These are phyloP conservation scores for Arthrobotrys conoides DNA, from an alignment of 2,329 filamentous ascomycete genomes.

Conservation along the genomic window DNA sequence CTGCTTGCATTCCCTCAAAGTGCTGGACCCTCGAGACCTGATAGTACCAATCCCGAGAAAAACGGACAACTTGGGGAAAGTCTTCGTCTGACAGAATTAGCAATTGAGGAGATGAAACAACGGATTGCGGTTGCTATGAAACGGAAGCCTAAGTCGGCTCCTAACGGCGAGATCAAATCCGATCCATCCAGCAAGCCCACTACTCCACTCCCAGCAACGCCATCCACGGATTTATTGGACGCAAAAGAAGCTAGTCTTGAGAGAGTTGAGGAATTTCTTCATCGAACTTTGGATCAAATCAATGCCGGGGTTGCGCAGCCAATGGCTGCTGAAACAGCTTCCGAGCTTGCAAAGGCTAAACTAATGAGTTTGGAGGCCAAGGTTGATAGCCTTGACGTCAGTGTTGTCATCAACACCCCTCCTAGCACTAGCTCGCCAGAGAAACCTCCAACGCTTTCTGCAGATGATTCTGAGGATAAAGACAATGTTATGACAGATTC, in stretches of 20 bases:
- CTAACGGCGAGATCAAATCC: constrained; percentile 21
- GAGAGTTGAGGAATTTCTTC: constrained; percentile 54
- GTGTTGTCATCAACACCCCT: constrained; percentile 7
- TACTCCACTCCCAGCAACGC: constrained; percentile 30
- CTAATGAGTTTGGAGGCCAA: constrained; percentile 23
- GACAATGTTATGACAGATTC: not conserved
- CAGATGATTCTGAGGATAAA: not conserved
- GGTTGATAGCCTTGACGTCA: constrained; percentile 11
- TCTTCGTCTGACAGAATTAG: constrained; percentile 71
- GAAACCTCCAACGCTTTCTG: not conserved
- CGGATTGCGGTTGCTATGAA: constrained; percentile 64
- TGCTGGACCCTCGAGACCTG: constrained; percentile 68
- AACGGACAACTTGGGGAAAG: constrained; percentile 66
- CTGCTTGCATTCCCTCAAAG: constrained; percentile 62
- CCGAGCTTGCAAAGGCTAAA: constrained; percentile 13
- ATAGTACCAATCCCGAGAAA: constrained; percentile 66
- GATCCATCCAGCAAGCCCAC: constrained; percentile 35
- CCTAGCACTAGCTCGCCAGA: not conserved
- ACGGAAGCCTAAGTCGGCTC: constrained; percentile 36
- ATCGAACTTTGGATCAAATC: constrained; percentile 49
- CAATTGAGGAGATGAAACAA: constrained; percentile 74
- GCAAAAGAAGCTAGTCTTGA: constrained; percentile 36
- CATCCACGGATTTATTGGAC: constrained; percentile 19
- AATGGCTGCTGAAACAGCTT: constrained; percentile 8
- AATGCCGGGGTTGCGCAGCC: constrained; percentile 10